These are phyloP conservation scores for Podila minutissima DNA, from an alignment of 192 early-diverging fungal genomes.

Conservation along the genomic window DNA sequence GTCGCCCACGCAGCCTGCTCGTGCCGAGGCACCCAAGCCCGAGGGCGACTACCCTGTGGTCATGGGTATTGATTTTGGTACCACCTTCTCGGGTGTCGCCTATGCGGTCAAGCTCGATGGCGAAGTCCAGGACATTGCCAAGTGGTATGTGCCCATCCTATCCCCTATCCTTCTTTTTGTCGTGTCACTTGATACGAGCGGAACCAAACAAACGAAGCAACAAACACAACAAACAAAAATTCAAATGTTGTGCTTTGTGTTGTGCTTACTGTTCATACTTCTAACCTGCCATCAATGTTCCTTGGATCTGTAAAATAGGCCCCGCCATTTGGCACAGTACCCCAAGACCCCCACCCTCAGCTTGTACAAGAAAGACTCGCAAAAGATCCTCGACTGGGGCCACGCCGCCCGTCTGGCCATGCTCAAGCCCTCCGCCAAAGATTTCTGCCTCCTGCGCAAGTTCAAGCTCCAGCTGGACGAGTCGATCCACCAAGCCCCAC, in stretches of 20 bases:
- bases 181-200: not conserved
- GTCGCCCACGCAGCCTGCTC: slow-evolving; percentile 9
- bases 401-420: slow-evolving; percentile 49
- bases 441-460: slow-evolving; percentile 42
- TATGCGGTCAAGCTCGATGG: slow-evolving; percentile 57
- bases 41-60: slow-evolving; percentile 51
- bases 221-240: not conserved
- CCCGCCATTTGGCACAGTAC: slow-evolving; percentile 48
- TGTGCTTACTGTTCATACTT: no score
- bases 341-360: slow-evolving; percentile 56
- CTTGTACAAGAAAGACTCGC: slow-evolving; percentile 52
- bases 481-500: slow-evolving; percentile 34
- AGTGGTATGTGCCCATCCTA: slow-evolving; percentile 49
- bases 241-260: not conserved
- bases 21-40: slow-evolving; percentile 31
- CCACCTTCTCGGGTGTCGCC: slow-evolving; percentile 57
- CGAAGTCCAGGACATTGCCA: slow-evolving; percentile 57
- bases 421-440: slow-evolving; percentile 49
- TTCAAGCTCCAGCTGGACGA: slow-evolving; percentile 55
- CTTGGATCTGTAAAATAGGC: slow-evolving; percentile 25
- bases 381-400: slow-evolving; percentile 56
- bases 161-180: not conserved
- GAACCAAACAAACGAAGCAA: no score
- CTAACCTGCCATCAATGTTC: not conserved
- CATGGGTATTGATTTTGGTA: slow-evolving; percentile 57